Evolutionary conservation across 2,329 filamentous ascomycete species (phyloP).

Genomic region (Didymella pomorum): DNA sequence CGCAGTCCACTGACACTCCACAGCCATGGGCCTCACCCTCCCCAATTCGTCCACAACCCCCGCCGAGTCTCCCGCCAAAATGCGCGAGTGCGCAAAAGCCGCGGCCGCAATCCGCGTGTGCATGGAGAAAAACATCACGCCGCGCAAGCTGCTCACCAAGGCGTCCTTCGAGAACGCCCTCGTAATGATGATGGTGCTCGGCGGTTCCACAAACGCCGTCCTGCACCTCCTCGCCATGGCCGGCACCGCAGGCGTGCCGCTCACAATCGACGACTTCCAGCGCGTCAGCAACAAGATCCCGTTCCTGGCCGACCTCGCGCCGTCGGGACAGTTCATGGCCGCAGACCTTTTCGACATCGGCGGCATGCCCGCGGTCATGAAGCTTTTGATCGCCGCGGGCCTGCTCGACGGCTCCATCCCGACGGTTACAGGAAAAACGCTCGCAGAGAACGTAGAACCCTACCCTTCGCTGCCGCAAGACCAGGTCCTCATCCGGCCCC

Average conservation of each 20-base stretch:
- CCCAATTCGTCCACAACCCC: constrained; percentile 87
- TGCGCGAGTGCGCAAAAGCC: constrained; percentile 83
- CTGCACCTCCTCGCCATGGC: constrained; percentile 92
- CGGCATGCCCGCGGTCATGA: constrained; percentile 85
- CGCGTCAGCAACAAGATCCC: constrained; percentile 83
- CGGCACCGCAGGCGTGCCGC: constrained; percentile 77
- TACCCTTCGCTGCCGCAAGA: constrained; percentile 80
- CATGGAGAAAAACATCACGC: constrained; percentile 83
- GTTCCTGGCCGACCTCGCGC: constrained; percentile 85
- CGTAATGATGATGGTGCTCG: constrained; percentile 90
- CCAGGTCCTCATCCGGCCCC: constrained; percentile 82
- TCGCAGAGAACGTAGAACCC: constrained; percentile 79
- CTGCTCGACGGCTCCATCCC: constrained; percentile 79
- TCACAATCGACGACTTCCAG: constrained; percentile 84
- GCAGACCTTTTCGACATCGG: constrained; percentile 87
- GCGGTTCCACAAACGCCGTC: constrained; percentile 87
- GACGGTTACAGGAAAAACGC: constrained; percentile 84
- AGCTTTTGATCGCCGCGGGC: constrained; percentile 78
- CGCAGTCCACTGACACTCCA: constrained; percentile 6
- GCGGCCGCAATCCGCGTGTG: constrained; percentile 79
- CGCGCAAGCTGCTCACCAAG: constrained; percentile 80
- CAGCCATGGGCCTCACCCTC: constrained; percentile 80
- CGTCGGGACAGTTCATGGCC: constrained; percentile 85
- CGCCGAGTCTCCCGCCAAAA: constrained; percentile 81
- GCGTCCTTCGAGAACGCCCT: constrained; percentile 86